Evolutionary conservation across 2,329 filamentous ascomycete genomes (phyloP), one percentile per base, ranked within the genome.

Genomic region (Colletotrichum liaoningense): DNA sequence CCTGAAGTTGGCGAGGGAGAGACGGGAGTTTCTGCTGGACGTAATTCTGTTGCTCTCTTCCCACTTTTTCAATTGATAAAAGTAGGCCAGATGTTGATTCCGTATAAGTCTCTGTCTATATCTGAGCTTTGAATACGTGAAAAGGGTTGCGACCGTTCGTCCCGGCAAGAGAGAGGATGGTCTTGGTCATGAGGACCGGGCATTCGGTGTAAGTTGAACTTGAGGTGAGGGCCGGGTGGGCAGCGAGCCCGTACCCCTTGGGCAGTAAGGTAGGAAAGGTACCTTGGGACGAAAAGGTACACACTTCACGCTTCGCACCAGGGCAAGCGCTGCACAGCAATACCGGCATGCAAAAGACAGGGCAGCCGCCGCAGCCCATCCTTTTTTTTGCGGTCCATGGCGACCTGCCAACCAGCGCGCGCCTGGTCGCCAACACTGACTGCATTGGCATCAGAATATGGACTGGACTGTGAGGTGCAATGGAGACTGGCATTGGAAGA

Each of bases 191-290:
- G 38, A 42, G 38, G 38, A 12, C 38, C 12, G 16, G 38, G 38
- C 38, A 42, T 19, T 49, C 42, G 16, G 42, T 49, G 42, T 49
- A n/a, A 49, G 42, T 49, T 19, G 19, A 49, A n/a, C 42, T n/a
- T 49, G 42, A 49, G 42, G 16, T 49, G 16, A 49, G 42, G 42
- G 42, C 19, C 38, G 14, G 38, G 42, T n/a, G 42, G 19, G 16
- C 16, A n/a, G 42, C 16, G 19, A 49, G 42, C 42, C 42, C 42
- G 42, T 11, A 49, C 16, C 19, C 19, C 16, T 33, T 59, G 55
- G 66, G 55, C 42, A 14, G 46, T 42, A 26, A 33, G 68, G 67
- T 63, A 60, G 7, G 46, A 24, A 26, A 46, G 68, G 67, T 63
- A 67, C 63, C 28, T 58, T 49, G 16, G 42, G 42, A 49, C 42